Evolutionary conservation across 768 basidiomycete genomes (phyloP), one percentile per base, ranked within the genome.

Genomic region (Lentinus brumalis): DNA sequence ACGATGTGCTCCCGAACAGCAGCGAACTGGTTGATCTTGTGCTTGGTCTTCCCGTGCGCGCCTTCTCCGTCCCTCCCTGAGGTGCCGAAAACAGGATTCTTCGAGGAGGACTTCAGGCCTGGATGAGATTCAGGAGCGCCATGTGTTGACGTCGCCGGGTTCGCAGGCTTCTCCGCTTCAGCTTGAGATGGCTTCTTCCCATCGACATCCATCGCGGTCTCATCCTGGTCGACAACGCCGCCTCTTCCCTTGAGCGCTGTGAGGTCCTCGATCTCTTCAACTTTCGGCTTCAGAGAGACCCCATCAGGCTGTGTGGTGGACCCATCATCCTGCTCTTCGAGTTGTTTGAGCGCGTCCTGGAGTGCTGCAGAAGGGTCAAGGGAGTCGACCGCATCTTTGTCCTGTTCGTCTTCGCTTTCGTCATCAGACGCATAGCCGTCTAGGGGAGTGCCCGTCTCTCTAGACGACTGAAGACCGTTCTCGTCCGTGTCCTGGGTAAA

Each of bases 1-100:
- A 77, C 82, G 51, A 92, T 81, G 31, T 77, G 75, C 60, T 87
- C 83, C 40, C 89, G 83, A 50, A 91, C 66, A 5, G 85, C 85
- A 2, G 80, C 80, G 64, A 85, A 86, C 54, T 80, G 57, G 59
- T 72, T 79, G 49, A 73, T 69, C 72, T 79, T 86, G 5, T 69
- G 50, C 38, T 76, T 75, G 5, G 74, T 63, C 69, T 83, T 86
- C 10, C 52, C 73, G 50, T 35, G 62, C 42, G 71, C 45, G 38
- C 21, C 52, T 53, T 40, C 56, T 4, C 14, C 58, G 7, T 49
- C 54, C 8, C 32, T 50, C 7, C 32, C 42, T 6, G 46, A 39
- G 21, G n/a, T 46, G 31, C 57, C 59, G 35, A 67, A 63, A 16
- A 85, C 67, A 30, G 87, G 88, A 70, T 90, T 79, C 46, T 66